phyloP scores from a whole-genome alignment of 345 rosid species.

The Salix suchowensis region DNA sequence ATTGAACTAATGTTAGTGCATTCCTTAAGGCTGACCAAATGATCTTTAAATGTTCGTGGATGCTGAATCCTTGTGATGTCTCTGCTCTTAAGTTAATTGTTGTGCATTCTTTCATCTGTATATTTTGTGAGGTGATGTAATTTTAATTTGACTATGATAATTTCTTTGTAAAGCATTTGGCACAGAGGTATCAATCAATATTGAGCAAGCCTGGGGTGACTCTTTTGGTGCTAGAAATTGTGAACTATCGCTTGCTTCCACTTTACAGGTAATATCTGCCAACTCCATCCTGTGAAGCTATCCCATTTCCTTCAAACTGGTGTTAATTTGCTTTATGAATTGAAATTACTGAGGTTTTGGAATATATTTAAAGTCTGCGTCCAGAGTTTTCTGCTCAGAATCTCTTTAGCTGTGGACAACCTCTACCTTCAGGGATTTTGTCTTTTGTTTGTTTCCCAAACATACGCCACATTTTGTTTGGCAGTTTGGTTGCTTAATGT shows the following conservation, averaged over 20 bases:
- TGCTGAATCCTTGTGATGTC: not conserved
- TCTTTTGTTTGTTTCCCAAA: conserved; percentile 5
- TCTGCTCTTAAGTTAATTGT: not conserved
- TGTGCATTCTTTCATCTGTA: not conserved
- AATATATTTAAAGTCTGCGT: not conserved
- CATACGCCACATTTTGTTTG: not conserved
- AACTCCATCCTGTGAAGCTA: conserved; percentile 11
- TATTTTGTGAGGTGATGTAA: not conserved
- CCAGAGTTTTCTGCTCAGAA: not conserved
- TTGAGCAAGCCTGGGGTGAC: conserved; percentile 92
- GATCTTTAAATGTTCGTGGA: not conserved
- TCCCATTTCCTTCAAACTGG: conserved; percentile 1
- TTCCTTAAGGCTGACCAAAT: not conserved
- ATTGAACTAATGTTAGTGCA: not conserved
- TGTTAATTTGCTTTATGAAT: not conserved
- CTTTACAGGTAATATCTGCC: conserved; percentile 66
- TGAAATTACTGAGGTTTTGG: not conserved
- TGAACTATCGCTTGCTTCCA: conserved; percentile 91
- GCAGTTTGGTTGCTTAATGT: not conserved
- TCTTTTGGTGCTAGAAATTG: conserved; percentile 84
- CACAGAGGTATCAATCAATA: conserved; percentile 75
- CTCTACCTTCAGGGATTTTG: not conserved
- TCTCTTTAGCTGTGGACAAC: not conserved
- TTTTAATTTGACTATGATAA: not conserved
- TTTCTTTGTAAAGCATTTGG: conserved; percentile 58